Percentiles rank a stretch among this genome's conserved stretches.
Conservation (phyloP, 169 alveolate species). For the Cryptosporidium sp. region DNA sequence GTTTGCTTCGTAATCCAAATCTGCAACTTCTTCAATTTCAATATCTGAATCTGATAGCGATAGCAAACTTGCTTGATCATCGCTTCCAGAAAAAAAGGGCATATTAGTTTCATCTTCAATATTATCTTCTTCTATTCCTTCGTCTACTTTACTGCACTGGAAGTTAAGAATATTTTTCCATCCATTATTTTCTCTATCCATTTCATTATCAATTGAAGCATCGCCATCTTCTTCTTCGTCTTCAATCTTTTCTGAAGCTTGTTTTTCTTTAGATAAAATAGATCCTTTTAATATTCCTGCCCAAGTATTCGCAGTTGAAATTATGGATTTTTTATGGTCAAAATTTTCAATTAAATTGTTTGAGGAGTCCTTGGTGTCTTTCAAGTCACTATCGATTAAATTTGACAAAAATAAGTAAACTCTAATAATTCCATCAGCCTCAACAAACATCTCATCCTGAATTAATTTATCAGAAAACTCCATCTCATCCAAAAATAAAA, state of each 20-base stretch:
- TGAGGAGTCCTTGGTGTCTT: neutral
- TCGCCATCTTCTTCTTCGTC: neutral
- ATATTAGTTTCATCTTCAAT: neutral
- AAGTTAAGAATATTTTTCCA: conserved; percentile 5
- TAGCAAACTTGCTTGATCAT: conserved; percentile 20
- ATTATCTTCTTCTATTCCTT: neutral
- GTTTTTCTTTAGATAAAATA: conserved; percentile 17
- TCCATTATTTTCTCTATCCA: neutral
- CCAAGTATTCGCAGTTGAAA: conserved; percentile 54
- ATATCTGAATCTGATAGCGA: conserved; percentile 51
- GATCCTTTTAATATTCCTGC: conserved; percentile 70
- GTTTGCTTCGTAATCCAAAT: conserved; percentile 30
- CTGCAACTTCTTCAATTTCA: conserved; percentile 52
- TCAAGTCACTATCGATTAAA: conserved; percentile 3
- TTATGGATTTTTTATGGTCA: conserved; percentile 8
- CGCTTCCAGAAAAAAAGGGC: conserved; percentile 1
- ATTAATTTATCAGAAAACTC: conserved; percentile 37
- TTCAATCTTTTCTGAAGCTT: conserved; percentile 7
- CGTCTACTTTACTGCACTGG: neutral
- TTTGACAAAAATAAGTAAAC: conserved; percentile 31
- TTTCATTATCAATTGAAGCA: neutral
- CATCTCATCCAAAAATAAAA: conserved; percentile 60
- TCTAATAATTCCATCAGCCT: conserved; percentile 44
- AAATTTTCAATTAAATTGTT: neutral
- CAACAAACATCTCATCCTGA: conserved; percentile 35